Evolutionary conservation across 208 protist genomes (phyloP), one percentile per base, ranked within the genome.

Genomic region (Leishmania martiniquensis): DNA sequence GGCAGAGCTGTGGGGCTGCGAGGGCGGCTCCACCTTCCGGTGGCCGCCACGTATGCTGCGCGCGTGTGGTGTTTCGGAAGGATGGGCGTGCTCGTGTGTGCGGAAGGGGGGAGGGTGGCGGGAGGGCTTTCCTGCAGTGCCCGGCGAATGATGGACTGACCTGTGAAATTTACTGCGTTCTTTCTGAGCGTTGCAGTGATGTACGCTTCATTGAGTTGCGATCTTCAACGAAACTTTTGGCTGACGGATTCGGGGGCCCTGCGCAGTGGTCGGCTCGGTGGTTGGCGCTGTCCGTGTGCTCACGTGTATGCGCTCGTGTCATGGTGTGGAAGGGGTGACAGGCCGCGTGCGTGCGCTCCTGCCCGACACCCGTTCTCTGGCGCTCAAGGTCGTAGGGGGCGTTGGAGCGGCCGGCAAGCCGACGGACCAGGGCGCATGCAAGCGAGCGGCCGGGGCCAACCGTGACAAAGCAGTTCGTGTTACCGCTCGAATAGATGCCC

Each of bases 391-490:
- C 25, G 57, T 62, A 34, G 37, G 60, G 15, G 60, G 47, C 20
- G 47, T 29, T 42, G 69, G 34, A 1, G 69, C n/a, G 13, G 29
- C 12, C 6, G 44, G 45, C 25, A 37, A 17, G 52, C 29, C 32
- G 59, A 47, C 34, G 10, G 5, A 37, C n/a, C 10, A 25, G 42
- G 47, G 52, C 22, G 69, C 45, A 29, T 39, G 20, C 20, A 22
- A 47, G 63, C 25, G 42, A 45, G 71, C 65, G 54, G 29, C 34
- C 22, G 37, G 63, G 1, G 22, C 20, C 63, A 29, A 25, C 29
- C 4, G 67, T 52, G 67, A n/a, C 25, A 22, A 83, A 81, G 89
- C 89, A 91, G 80, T 78, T 85, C 90, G 91, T 96, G 91, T 96
- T 96, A 94, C 91, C 89, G 84, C 80, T 86, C 67, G 69, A 81